Evolutionary conservation across 169 alveolate genomes (phyloP), one percentile per base, ranked within the genome.

Genomic region (Plasmodium yoelii): DNA sequence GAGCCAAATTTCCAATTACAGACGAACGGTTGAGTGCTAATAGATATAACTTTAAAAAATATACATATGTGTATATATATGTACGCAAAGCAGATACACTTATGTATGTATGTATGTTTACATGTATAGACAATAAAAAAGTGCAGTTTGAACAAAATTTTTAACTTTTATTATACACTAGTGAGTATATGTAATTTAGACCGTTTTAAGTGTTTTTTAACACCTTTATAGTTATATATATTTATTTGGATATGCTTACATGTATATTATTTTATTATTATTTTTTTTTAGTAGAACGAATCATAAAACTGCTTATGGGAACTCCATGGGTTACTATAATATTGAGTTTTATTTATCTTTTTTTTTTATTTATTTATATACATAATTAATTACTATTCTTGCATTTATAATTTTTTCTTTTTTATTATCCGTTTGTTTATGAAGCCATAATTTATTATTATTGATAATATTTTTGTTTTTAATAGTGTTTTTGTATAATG

Each of bases 11-110:
- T 26, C 82, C 22, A 82, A 82, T 82, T 82, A 82, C 49, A 34
- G 84, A 53, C 59, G 90, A 82, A 82, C 55, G 18, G 56, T 82
- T 22, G 63, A 82, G 22, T 44, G 69, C 73, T 82, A 51, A 82
- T 26, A 47, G 44, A 61, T 46, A 46, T 34, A 34, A 34, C 42
- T 34, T 4, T 34, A 34, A 34, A 34, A 34, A 65, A 51, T 12
- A 51, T 69, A 39, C 55, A 24, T 74, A 7, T n/a, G 55, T 19
- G n/a, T 19, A 22, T 57, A 19, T 57, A 57, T 57, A 19, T 15
- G n/a, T 34, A 34, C 42, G 42, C 42, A 34, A 34, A 34, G 42
- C 42, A 22, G 13, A 13, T 46, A 39, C 46, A 19, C 53, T 10
- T n/a, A 39, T n/a, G n/a, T 13, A 13, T 46, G n/a, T 55, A 61